Evolutionary conservation across 805 yeast species (phyloP).

Genomic region (Maudiozyma turicensis): DNA sequence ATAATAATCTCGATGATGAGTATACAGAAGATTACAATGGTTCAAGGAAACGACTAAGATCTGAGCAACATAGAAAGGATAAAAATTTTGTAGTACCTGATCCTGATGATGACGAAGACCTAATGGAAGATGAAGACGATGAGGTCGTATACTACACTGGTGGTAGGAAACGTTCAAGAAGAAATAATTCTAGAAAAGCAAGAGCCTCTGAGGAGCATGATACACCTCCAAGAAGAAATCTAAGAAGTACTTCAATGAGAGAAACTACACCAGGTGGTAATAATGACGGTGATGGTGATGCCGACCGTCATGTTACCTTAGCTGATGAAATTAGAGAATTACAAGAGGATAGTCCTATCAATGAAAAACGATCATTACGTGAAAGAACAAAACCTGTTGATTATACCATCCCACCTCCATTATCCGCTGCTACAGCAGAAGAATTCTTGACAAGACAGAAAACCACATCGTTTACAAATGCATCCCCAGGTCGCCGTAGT

Average conservation of each 20-base stretch:
- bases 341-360: conserved; percentile 49
- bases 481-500: conserved; percentile 28
- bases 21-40: conserved; percentile 8
- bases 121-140: conserved; percentile 24
- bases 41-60: conserved; percentile 5
- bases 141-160: conserved; percentile 4
- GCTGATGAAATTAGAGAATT: conserved; percentile 60
- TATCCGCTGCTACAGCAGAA: conserved; percentile 32
- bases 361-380: conserved; percentile 44
- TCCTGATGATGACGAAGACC: conserved; percentile 25
- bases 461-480: conserved; percentile 8
- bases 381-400: conserved; percentile 67
- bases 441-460: conserved; percentile 17
- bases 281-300: conserved; percentile 19
- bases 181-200: conserved; percentile 13
- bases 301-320: conserved; percentile 30
- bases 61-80: conserved; percentile 14
- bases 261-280: conserved; percentile 14
- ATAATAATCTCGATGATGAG: conserved; percentile 15
- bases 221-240: conserved; percentile 11
- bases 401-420: conserved; percentile 78
- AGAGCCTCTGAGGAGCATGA: conserved; percentile 13
- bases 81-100: conserved; percentile 24
- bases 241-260: conserved; percentile 20
- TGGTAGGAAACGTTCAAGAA: conserved; percentile 2